Base-by-base conservation (phyloP, 2,329 filamentous ascomycete genomes). In the Ophiocordyceps unilateralis region DNA sequence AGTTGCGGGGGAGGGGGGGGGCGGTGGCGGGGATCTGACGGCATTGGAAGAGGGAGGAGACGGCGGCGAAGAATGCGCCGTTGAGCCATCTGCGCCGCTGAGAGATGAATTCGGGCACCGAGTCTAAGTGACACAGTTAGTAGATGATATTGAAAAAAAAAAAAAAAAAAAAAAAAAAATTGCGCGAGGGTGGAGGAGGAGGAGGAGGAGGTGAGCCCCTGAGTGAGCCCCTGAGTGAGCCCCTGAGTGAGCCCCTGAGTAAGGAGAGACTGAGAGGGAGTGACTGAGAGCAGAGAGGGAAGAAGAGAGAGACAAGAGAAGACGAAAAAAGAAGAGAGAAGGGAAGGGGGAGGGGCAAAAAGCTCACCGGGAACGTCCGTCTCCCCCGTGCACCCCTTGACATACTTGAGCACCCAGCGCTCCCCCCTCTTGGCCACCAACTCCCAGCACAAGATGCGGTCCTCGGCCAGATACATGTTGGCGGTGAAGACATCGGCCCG, bases 51-150 rank as follows among this genome's bases (percentile, higher is more conserved):
- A 96, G 76, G 2, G 89, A 96, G 68, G 96, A 98, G 42, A 96
- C 88, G 38, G 91, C 91, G 0, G 91, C 93, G 59, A 98, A 98
- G 68, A 98, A 98, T 50, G 91, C 91, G 57, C 91, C 91, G 59
- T 98, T 98, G 48, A 98, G 78, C 91, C 91, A 98, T 61, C 91
- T 78, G 57, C 91, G 78, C 56, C 91, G 82, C 57, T 98, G 91
- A 0, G 88, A 96, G 55, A 98, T 88, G 56, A 98, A 98, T 54
- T 98, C 91, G 2, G 93, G 88, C 2, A 98, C 84, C 9, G 84
- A 64, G 60, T 98, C 91, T 84, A 53, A 9, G 11, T 19, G 15
- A 15, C 3, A 15, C 7, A 6, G 30, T 32, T 32, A 32, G 30
- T n/a, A 15, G 28, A 32, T 11, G 28, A 32, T 26, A 11, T 6